Evolutionary conservation across 2,329 filamentous ascomycete genomes (phyloP), one percentile per base, ranked within the genome.

Genomic region (Fusarium metavorans): DNA sequence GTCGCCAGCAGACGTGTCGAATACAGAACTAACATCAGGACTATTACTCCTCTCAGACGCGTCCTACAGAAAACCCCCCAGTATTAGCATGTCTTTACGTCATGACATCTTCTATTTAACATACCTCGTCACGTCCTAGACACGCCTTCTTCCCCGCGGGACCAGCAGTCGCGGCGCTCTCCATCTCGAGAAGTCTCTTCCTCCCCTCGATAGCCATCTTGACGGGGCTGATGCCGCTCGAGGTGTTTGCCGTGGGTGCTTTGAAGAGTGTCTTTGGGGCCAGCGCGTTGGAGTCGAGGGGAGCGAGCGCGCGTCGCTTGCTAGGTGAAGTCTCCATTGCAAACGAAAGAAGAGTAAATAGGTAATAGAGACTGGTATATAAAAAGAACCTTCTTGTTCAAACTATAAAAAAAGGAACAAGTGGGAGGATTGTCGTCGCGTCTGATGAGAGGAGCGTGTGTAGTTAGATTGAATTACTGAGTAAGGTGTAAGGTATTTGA

Each of bases 301-400:
- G 79, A 61, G 83, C 86, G 45, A 88, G 85, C 71, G 84, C 86
- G 85, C 87, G 87, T 85, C 85, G 82, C 78, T 87, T 88, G 41
- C 79, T 72, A 13, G 86, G 86, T 54, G 84, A 84, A 63, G 60
- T 59, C 56, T 79, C 76, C 78, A 79, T 79, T 76, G 66, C 62
- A 39, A 30, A 35, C 34, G 2, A 18, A 6, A 30, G 30, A 32
- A 32, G 30, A 32, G 30, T 9, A 14, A 35, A 56, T 8, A 25
- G 14, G 39, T 39, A 30, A 39, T 57, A 57, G 4, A 37, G 14
- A 56, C 6, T n/a, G 20, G 34, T 37, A 27, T 18, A n/a, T 1
- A 37, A 23, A 23, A 13, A 30, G 27, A n/a, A n/a, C n/a, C 27
- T 32, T 32, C 25, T 50, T n/a, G 45, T 9, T 30, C 43, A 52